Percentiles rank a stretch among this genome's conserved stretches.
Conservation (phyloP, 352 stramenopile genomes). For the Globisporangium abappressorium region DNA sequence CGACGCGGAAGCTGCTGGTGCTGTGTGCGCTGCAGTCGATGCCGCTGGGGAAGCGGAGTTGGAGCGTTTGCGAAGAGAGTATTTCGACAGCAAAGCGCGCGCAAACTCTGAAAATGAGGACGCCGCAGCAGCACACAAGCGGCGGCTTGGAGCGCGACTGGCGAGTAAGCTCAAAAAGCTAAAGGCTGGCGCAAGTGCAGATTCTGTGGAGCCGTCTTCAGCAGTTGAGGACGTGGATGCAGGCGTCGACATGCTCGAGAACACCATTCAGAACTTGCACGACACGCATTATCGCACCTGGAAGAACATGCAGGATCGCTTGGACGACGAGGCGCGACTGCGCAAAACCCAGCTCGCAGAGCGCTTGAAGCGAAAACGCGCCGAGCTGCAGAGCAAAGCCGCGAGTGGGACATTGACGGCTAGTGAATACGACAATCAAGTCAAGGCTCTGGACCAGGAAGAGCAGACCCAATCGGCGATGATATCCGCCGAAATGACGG, state of each 20-base stretch:
- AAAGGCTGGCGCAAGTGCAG: no score
- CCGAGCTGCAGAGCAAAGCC: slow-evolving; percentile 16
- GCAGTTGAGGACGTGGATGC: background rate
- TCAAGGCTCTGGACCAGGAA: slow-evolving; percentile 20
- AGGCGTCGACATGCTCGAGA: slow-evolving; percentile 16
- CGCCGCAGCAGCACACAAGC: slow-evolving; percentile 8
- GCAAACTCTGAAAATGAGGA: slow-evolving; percentile 19
- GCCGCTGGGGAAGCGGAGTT: slow-evolving; percentile 26
- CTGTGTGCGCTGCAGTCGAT: slow-evolving; percentile 24
- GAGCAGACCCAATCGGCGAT: slow-evolving; percentile 12
- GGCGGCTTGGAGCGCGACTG: slow-evolving; percentile 9
- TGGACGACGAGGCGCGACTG: slow-evolving; percentile 29
- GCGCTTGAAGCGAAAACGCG: slow-evolving; percentile 34
- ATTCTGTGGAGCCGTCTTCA: background rate
- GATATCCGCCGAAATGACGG: slow-evolving; percentile 22
- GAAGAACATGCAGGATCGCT: slow-evolving; percentile 21
- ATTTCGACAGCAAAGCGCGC: slow-evolving; percentile 16
- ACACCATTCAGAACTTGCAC: slow-evolving; percentile 29
- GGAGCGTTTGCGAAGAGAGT: slow-evolving; percentile 28
- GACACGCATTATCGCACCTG: slow-evolving; percentile 35
- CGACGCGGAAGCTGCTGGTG: slow-evolving; percentile 24
- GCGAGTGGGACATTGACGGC: slow-evolving; percentile 3
- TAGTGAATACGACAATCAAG: background rate
- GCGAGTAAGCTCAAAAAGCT: background rate
- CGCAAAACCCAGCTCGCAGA: slow-evolving; percentile 33